Conservation (phyloP, 164 flowering plant genomes). For the Stephania japonica region DNA sequence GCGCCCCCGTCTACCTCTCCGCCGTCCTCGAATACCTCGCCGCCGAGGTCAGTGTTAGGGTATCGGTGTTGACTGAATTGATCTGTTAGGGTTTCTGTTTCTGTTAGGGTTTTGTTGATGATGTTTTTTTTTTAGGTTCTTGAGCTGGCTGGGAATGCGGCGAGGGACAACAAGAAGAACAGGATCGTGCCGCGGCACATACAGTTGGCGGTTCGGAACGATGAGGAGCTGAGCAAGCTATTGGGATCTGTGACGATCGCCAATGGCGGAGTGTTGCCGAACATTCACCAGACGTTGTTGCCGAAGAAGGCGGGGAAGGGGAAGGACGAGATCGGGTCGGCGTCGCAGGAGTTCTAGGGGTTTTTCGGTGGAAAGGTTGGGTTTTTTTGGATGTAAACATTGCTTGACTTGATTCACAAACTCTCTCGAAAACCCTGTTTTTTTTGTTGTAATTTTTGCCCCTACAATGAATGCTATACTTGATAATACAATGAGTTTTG, state of each 20-base stretch:
- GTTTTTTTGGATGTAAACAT: neutral
- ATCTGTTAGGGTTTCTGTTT: neutral
- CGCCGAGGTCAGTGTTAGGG: conserved; percentile 33
- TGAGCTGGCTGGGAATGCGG: conserved; percentile 64
- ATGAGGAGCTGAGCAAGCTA: conserved; percentile 25
- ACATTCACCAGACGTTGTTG: conserved; percentile 43
- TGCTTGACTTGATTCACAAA: neutral
- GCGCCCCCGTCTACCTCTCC: conserved; percentile 6
- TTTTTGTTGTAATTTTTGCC: neutral
- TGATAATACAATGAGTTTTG: neutral
- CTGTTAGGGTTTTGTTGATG: conserved; percentile 7
- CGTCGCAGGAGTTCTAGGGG: conserved; percentile 30
- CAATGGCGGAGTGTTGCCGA: conserved; percentile 26
- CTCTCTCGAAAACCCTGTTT: neutral
- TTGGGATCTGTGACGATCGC: conserved; percentile 55
- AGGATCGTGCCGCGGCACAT: conserved; percentile 62
- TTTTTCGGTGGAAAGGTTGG: neutral
- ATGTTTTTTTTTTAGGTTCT: conserved; percentile 14
- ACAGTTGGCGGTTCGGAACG: conserved; percentile 56
- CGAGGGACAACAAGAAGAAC: conserved; percentile 60
- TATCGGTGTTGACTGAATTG: neutral
- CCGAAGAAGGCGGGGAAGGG: conserved; percentile 48
- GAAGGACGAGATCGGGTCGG: conserved; percentile 46
- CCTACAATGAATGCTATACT: neutral
- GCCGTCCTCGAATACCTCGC: conserved; percentile 7